Percentiles rank a stretch among this genome's conserved stretches.
phyloP scores from a whole-genome alignment of 83 land plant genomes.

The Picea abies region DNA sequence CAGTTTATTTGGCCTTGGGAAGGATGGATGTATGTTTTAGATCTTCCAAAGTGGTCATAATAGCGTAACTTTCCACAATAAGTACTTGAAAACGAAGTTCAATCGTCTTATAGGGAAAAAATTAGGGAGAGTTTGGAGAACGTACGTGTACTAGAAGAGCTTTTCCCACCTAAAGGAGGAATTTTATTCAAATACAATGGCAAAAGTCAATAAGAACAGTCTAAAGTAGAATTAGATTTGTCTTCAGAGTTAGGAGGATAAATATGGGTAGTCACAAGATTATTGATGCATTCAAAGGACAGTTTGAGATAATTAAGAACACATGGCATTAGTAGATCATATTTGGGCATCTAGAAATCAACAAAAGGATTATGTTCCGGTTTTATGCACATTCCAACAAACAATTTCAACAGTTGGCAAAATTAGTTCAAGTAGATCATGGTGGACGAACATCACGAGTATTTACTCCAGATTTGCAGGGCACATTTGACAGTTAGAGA shows the following conservation, averaged over 20 bases:
- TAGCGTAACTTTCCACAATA: slow-evolving; percentile 92
- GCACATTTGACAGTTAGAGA: too few relatives aligned
- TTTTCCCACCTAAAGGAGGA: slow-evolving; percentile 83
- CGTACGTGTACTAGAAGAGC: slow-evolving; percentile 76
- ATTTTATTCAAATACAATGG: slow-evolving; percentile 56
- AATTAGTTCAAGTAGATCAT: too few relatives aligned
- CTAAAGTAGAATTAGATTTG: slow-evolving; percentile 45
- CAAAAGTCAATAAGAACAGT: slow-evolving; percentile 45
- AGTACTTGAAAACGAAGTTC: slow-evolving; percentile 88
- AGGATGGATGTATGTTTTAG: slow-evolving; percentile 92
- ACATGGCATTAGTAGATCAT: too few relatives aligned
- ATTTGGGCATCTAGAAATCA: too few relatives aligned
- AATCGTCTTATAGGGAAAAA: slow-evolving; percentile 93
- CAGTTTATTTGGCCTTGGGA: slow-evolving; percentile 98
- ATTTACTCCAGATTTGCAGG: too few relatives aligned
- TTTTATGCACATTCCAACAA: too few relatives aligned
- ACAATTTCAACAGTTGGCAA: too few relatives aligned
- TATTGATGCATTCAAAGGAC: too few relatives aligned
- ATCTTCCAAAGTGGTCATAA: slow-evolving; percentile 93
- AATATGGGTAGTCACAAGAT: too few relatives aligned
- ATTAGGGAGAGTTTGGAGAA: slow-evolving; percentile 88
- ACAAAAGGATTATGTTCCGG: too few relatives aligned
- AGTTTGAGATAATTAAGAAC: too few relatives aligned
- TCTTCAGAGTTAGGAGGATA: slow-evolving; percentile 58
- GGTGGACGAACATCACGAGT: too few relatives aligned